Conservation (phyloP, 2,329 filamentous ascomycete genomes). For the Penicillium sp. region DNA sequence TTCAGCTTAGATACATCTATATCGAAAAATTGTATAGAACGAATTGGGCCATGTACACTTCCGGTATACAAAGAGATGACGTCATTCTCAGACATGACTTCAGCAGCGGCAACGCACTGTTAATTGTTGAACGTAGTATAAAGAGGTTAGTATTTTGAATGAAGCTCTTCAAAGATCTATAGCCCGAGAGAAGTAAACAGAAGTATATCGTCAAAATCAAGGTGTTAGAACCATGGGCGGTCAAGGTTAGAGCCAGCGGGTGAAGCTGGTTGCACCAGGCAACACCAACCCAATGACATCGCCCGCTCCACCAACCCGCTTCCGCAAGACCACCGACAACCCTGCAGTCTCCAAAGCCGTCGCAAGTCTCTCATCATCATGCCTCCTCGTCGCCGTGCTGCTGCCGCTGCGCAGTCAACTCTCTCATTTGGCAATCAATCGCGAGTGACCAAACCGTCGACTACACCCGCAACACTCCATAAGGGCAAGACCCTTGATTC, state of each 20-base stretch:
- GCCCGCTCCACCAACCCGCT: constrained; percentile 5
- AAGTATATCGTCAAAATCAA: neutral
- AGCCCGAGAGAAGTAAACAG: neutral
- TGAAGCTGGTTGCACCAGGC: constrained; percentile 4
- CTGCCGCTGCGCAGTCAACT: constrained; percentile 53
- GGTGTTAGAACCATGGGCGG: neutral
- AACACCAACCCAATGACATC: constrained; percentile 3
- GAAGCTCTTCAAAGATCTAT: neutral
- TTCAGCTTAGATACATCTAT: too few relatives aligned
- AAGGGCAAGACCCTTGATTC: constrained; percentile 34
- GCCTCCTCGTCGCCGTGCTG: constrained; percentile 42
- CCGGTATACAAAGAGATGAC: too few relatives aligned
- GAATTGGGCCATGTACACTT: too few relatives aligned
- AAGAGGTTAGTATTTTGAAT: too few relatives aligned
- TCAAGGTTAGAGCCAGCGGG: neutral
- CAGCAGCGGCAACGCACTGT: neutral
- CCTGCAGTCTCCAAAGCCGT: neutral
- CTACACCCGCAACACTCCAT: constrained; percentile 30
- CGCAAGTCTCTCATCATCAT: constrained; percentile 25
- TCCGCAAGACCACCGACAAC: neutral
- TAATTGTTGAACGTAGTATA: neutral
- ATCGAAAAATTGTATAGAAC: too few relatives aligned
- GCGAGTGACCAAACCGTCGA: constrained; percentile 58
- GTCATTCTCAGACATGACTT: too few relatives aligned
- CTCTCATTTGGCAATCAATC: constrained; percentile 60